These are phyloP conservation scores for Citrus maxima DNA, from an alignment of 345 rosid species.

Conservation along the genomic window DNA sequence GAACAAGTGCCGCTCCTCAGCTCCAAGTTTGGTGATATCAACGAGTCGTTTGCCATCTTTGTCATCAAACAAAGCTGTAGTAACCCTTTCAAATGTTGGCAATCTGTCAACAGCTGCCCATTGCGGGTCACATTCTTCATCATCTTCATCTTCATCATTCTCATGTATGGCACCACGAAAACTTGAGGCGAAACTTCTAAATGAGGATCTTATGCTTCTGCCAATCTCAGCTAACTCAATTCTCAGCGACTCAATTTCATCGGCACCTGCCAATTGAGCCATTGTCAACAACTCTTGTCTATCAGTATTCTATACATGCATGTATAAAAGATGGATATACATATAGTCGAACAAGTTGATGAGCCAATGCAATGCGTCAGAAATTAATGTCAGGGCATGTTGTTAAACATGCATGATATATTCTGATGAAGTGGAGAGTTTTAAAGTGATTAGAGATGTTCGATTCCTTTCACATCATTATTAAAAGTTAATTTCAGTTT, in stretches of 20 bases:
- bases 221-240: constrained; percentile 41
- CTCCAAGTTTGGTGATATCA: not conserved
- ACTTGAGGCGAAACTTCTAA: constrained; percentile 26
- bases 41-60: not conserved
- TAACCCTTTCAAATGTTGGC: not conserved
- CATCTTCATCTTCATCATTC: not conserved
- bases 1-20: not conserved
- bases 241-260: constrained; percentile 34
- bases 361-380: not conserved
- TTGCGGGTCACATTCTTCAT: constrained; percentile 17
- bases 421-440: no score
- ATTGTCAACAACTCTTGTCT: not conserved
- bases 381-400: not conserved
- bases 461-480: not conserved
- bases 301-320: no score
- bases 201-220: constrained; percentile 41
- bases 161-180: constrained; percentile 3
- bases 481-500: no score
- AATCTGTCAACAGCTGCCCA: constrained; percentile 22
- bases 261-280: constrained; percentile 32
- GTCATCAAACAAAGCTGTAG: not conserved
- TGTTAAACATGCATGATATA: no score
- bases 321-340: not conserved
- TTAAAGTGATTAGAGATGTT: not conserved
- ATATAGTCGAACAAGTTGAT: not conserved